These are phyloP conservation scores for Saccharomyces mikatae DNA, from an alignment of 805 yeast species.

Conservation along the genomic window DNA sequence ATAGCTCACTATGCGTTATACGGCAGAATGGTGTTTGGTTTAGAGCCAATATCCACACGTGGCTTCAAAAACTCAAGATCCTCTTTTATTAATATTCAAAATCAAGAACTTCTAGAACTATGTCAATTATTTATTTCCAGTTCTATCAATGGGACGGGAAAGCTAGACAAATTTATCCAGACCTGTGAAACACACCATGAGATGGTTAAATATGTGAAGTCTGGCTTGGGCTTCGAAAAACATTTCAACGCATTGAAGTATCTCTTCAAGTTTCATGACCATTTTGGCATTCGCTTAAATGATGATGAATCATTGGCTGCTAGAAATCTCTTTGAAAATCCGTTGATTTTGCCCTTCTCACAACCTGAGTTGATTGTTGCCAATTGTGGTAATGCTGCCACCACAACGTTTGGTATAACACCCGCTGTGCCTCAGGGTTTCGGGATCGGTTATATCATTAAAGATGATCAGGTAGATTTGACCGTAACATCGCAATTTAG, in stretches of 20 bases:
- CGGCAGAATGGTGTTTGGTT: conserved; percentile 81
- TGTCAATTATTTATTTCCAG: conserved; percentile 61
- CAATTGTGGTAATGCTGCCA: conserved; percentile 88
- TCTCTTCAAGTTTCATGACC: conserved; percentile 36
- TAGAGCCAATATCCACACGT: conserved; percentile 82
- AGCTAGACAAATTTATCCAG: conserved; percentile 34
- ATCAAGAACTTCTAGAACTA: conserved; percentile 39
- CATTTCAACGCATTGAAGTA: conserved; percentile 60
- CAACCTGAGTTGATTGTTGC: conserved; percentile 44
- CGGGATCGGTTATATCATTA: conserved; percentile 87
- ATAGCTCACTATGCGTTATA: conserved; percentile 85
- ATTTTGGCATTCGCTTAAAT: conserved; percentile 29
- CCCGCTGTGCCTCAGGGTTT: conserved; percentile 85
- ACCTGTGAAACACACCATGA: conserved; percentile 46
- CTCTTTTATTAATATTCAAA: conserved; percentile 59
- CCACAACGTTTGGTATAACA: conserved; percentile 79
- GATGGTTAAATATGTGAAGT: conserved; percentile 43
- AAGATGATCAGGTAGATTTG: conserved; percentile 69
- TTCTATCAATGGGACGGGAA: conserved; percentile 41
- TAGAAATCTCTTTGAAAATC: conserved; percentile 39
- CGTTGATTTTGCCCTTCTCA: conserved; percentile 30
- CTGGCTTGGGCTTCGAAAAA: conserved; percentile 64
- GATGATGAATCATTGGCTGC: conserved; percentile 29
- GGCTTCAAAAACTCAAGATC: conserved; percentile 61
- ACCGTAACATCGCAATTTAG: conserved; percentile 81